Evolutionary conservation across 768 basidiomycete species (phyloP), one percentile per base, ranked within the genome.

Genomic region (Amanita pallidorosea): DNA sequence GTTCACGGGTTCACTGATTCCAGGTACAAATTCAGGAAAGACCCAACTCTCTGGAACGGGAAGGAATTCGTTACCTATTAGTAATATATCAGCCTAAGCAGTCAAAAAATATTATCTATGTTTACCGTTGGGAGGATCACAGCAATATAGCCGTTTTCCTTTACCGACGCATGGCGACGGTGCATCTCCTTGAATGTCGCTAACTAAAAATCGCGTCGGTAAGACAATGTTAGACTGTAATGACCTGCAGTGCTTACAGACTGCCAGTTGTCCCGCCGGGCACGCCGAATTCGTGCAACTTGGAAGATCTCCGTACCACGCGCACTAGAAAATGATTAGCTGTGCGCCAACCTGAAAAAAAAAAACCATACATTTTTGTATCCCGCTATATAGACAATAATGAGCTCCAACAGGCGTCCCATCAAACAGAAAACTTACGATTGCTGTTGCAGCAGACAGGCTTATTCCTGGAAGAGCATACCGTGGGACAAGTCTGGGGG

Each of bases 171-270:
- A 60, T 8, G 56, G 42, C 11, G 45, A 47, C 18, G 44, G 31
- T 8, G 54, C 57, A 51, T 58, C 59, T 42, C 58, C 59, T 47
- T 58, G 57, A 20, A 60, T 56, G 37, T 58, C 59, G 22, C 54
- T 60, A 12, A 56, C 58, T 54, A 56, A 38, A 47, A 36, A 27
- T 49, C 38, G 9, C 5, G 40, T 42, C 27, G 29, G n/a, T 47
- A 22, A 50, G 34, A 35, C 38, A 20, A 41, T 35, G n/a, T n/a
- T n/a, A n/a, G 45, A 48, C 23, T 25, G 27, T 6, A 27, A 17
- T 36, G 20, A 49, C 18, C 31, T 31, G 18, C 12, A 25, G 9
- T 22, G 51, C 57, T 56, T 22, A 60, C 59, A 60, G 27, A 60
- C 45, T 22, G 59, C 58, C 15, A 58, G 37, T 33, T 54, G 56